These are phyloP conservation scores for Phytophthora sp. DNA, from an alignment of 352 stramenopile genomes.

Conservation along the genomic window DNA sequence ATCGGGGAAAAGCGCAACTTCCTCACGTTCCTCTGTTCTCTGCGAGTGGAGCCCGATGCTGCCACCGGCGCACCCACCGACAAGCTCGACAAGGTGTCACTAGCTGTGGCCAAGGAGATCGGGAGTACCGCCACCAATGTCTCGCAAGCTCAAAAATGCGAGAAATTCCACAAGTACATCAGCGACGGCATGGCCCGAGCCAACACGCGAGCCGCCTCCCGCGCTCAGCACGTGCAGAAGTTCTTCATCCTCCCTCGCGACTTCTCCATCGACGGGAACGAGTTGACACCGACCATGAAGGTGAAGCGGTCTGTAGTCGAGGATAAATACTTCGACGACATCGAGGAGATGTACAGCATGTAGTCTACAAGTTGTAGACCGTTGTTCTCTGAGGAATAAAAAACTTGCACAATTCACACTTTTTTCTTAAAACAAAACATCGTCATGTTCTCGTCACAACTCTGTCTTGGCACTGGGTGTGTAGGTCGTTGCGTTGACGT, in stretches of 20 bases:
- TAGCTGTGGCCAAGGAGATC: constrained; percentile 66
- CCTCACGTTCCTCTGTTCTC: constrained; percentile 84
- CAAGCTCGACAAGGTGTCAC: constrained; percentile 67
- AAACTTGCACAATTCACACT: neutral
- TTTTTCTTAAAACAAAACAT: too few species aligned
- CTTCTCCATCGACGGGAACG: constrained; percentile 83
- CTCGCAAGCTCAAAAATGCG: constrained; percentile 59
- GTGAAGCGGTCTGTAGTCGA: constrained; percentile 90
- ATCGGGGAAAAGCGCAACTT: constrained; percentile 92
- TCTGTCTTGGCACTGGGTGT: constrained; percentile 1
- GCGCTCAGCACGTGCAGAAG: constrained; percentile 74
- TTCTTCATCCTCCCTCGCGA: constrained; percentile 68
- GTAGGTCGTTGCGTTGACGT: constrained; percentile 14
- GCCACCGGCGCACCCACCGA: constrained; percentile 58
- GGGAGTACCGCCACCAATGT: constrained; percentile 69
- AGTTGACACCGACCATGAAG: constrained; percentile 94
- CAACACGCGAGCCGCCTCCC: constrained; percentile 52
- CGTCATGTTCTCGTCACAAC: constrained; percentile 4
- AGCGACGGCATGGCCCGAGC: constrained; percentile 60
- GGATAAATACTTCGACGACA: constrained; percentile 85
- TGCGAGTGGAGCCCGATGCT: constrained; percentile 71
- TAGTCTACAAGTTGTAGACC: neutral
- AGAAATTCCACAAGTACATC: constrained; percentile 81
- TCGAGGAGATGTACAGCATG: constrained; percentile 82
- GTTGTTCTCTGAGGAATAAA: too few species aligned